Evolutionary conservation across 805 yeast genomes (phyloP), one percentile per base, ranked within the genome.

Genomic region (Myxozyma neotropica): DNA sequence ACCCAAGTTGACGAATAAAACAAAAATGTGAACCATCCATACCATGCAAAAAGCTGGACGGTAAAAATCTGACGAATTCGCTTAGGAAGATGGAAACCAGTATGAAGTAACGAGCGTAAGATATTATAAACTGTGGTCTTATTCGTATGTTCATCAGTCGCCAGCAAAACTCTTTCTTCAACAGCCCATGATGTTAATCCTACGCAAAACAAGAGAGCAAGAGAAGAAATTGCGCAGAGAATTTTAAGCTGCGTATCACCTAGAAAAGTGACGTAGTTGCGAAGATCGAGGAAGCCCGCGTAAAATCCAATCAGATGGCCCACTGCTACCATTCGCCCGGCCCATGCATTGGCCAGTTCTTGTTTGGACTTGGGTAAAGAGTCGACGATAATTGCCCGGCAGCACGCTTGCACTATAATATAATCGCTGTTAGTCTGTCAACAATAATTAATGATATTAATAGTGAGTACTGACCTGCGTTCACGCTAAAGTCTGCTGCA

Each of bases 1-100:
- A 84, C 87, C 71, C 83, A 84, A 0, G 87, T 83, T 3, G 88
- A 81, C 2, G 87, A 83, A 68, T 84, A 84, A 64, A 84, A 84
- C 40, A 84, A 68, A 79, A 85, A 78, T 1, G 89, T 87, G 72
- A 84, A 84, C 73, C 85, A 84, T 7, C 87, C 87, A 47, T 84
- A 80, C 88, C 88, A 85, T 1, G 87, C 87, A 71, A 82, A 81
- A 57, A 84, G 80, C 70, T 84, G 86, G 1, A 83, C 83, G 48
- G 72, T 74, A 65, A 86, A 84, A 3, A 83, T 81, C 1, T 75
- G 71, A 51, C 75, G 75, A 2, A 83, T 80, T 59, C 80, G 83
- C 2, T 78, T 75, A 5, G 87, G 84, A 6, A 83, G 70, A 40
- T 57, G 54, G 40, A 53, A 42, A 21, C 64, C 64, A 6, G 66